A percentile compares a stretch with the other conserved stretches of the same genome.
Conservation (phyloP, 2,329 filamentous ascomycete genomes). For the Epichloe amarillans region DNA sequence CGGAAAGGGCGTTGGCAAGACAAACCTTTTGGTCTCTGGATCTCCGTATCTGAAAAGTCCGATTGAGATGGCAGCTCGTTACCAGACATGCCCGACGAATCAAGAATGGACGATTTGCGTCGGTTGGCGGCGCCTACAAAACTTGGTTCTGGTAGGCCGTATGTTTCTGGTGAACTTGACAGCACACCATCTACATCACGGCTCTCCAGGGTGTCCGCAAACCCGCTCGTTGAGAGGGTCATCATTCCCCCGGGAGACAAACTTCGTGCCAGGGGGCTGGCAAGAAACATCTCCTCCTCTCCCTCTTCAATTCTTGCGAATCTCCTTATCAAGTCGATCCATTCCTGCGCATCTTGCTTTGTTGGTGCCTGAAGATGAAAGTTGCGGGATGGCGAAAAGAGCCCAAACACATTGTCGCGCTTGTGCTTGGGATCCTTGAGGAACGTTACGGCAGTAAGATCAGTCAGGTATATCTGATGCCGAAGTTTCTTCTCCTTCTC, state of each 20-base stretch:
- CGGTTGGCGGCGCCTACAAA: slow-evolving; percentile 23
- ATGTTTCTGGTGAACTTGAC: slow-evolving; percentile 50
- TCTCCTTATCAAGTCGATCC: slow-evolving; percentile 69
- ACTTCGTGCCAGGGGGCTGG: slow-evolving; percentile 48
- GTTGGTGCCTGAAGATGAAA: slow-evolving; percentile 74
- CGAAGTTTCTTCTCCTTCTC: slow-evolving; percentile 80
- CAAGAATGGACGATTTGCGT: slow-evolving; percentile 47
- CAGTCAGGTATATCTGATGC: slow-evolving; percentile 75
- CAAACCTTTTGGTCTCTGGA: slow-evolving; percentile 28
- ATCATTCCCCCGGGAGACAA: slow-evolving; percentile 21
- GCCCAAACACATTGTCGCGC: slow-evolving; percentile 74
- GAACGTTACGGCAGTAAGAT: slow-evolving; percentile 80
- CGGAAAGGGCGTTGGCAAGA: background rate
- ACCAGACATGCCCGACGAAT: slow-evolving; percentile 49
- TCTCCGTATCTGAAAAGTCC: slow-evolving; percentile 67
- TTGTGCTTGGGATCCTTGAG: slow-evolving; percentile 83
- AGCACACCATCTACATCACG: slow-evolving; percentile 28
- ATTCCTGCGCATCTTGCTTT: slow-evolving; percentile 65
- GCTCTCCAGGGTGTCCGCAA: slow-evolving; percentile 6
- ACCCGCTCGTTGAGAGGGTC: slow-evolving; percentile 1
- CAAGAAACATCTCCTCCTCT: slow-evolving; percentile 68
- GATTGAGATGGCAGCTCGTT: slow-evolving; percentile 68
- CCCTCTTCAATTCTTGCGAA: slow-evolving; percentile 80
- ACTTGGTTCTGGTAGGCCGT: slow-evolving; percentile 20
- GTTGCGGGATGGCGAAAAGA: slow-evolving; percentile 84